Evolutionary conservation across 192 early-diverging fungal species (phyloP).

Genomic region (Bifiguratus adelaidae): DNA sequence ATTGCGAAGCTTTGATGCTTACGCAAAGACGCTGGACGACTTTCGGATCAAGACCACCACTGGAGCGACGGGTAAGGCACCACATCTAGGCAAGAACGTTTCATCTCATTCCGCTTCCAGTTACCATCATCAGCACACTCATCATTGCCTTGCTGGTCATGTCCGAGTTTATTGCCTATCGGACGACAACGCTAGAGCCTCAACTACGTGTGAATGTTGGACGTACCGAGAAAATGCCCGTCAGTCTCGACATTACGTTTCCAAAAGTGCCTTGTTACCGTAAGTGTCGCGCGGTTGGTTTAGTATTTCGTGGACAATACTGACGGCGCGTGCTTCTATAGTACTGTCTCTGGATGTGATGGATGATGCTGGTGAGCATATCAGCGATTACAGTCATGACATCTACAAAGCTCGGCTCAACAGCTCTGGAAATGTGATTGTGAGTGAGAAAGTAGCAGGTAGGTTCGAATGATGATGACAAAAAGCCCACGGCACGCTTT

Average conservation of each 20-base stretch:
- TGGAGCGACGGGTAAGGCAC: slow-evolving; percentile 55
- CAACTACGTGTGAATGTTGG: slow-evolving; percentile 74
- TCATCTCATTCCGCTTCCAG: too few species aligned
- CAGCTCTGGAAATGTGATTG: slow-evolving; percentile 49
- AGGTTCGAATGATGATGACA: too few species aligned
- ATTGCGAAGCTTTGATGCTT: slow-evolving; percentile 68
- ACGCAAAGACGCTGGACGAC: slow-evolving; percentile 96
- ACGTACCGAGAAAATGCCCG: slow-evolving; percentile 80
- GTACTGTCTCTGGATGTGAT: slow-evolving; percentile 91
- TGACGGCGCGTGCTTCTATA: slow-evolving; percentile 6
- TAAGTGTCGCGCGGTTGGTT: slow-evolving; percentile 19
- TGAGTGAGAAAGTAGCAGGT: slow-evolving; percentile 45
- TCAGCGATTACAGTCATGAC: slow-evolving; percentile 64
- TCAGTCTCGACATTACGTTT: slow-evolving; percentile 86
- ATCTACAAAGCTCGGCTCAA: slow-evolving; percentile 77
- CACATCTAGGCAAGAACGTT: background rate
- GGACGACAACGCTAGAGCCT: slow-evolving; percentile 51
- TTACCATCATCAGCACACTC: slow-evolving; percentile 67
- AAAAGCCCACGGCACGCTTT: too few species aligned
- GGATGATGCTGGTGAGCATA: slow-evolving; percentile 87
- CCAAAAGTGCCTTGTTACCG: slow-evolving; percentile 83
- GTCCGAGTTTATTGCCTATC: slow-evolving; percentile 79
- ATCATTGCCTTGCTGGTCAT: slow-evolving; percentile 69
- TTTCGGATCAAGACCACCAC: slow-evolving; percentile 74
- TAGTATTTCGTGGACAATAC: too few species aligned